Evolutionary conservation across 352 stramenopile genomes (phyloP), one percentile per base, ranked within the genome.

Genomic region (Globisporangium recalcitrans): DNA sequence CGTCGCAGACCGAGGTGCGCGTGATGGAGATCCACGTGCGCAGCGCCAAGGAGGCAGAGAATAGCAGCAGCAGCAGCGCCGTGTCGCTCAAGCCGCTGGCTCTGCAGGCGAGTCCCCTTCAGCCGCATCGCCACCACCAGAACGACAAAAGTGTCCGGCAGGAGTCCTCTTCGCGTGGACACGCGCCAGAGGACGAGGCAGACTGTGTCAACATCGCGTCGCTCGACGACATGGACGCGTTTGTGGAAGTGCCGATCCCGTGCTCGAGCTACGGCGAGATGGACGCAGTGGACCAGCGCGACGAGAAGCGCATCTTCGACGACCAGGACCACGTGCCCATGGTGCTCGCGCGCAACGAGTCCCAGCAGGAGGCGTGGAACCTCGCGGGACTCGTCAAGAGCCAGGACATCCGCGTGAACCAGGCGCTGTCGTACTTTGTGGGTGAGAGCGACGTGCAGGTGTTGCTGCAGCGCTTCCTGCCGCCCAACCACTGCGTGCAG

Each of bases 21-120:
- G 83, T 93, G 14, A 86, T 95, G 75, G 82, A 95, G 73, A 87
- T 93, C 51, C 78, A 89, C 29, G 82, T 92, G 3, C 68, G 68
- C 16, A 86, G 70, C 59, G 69, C 67, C 5, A 74, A 76, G 24
- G 78, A 91, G 7, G 60, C 36, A 0, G 64, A 48, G 11, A 62
- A 16, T 14, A 49, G 24, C 24, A 42, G 26, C 48, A 16, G 27
- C 22, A 48, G 47, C 27, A 27, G 24, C 11, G 38, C 38, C 11
- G 36, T 38, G 27, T 27, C 27, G 2, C 26, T 26, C 36, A 65
- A 63, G 32, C 32, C 53, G 6, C 56, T 64, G n/a, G 32, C 52
- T 0, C 40, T 40, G 13, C 26, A 49, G 40, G n/a, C 40, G 32
- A 61, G 36, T 16, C 52, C 14, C 9, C 13, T 31, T 9, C 58